Conservation (phyloP, 306 rosid species). For the Quercus dentata region DNA sequence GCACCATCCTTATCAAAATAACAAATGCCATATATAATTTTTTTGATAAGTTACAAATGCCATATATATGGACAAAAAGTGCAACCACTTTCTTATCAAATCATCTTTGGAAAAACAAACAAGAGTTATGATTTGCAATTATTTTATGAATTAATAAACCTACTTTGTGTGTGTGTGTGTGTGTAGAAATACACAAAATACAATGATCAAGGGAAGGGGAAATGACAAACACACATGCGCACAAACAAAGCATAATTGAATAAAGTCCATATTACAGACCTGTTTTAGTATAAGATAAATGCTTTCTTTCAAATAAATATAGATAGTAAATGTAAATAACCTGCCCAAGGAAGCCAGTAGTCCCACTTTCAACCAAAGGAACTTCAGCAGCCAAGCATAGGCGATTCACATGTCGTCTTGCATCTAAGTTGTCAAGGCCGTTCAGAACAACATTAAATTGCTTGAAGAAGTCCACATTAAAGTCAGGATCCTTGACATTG, state of each 20-base stretch:
- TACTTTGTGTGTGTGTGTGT: background rate
- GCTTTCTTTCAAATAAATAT: conserved; percentile 8
- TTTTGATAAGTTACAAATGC: background rate
- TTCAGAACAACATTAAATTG: conserved; percentile 85
- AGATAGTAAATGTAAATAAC: conserved; percentile 35
- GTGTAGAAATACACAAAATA: background rate
- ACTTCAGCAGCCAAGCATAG: conserved; percentile 93
- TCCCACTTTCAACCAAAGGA: conserved; percentile 97
- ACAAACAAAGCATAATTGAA: background rate
- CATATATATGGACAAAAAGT: background rate
- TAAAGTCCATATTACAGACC: background rate
- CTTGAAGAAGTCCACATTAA: conserved; percentile 87
- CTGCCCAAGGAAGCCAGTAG: conserved; percentile 99
- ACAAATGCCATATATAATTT: background rate
- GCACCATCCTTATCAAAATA: background rate
- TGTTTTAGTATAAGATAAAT: background rate
- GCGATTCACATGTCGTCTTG: conserved; percentile 96
- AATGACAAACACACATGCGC: background rate
- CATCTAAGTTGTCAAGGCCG: conserved; percentile 99
- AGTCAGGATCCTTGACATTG: conserved; percentile 85
- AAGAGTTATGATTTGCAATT: background rate
- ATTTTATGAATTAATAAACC: background rate
- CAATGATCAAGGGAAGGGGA: background rate
- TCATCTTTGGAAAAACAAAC: conserved; percentile 3
- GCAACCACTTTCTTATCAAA: background rate